Evolutionary conservation across 2,329 filamentous ascomycete genomes (phyloP).

Genomic region (Cercospora sojina): DNA sequence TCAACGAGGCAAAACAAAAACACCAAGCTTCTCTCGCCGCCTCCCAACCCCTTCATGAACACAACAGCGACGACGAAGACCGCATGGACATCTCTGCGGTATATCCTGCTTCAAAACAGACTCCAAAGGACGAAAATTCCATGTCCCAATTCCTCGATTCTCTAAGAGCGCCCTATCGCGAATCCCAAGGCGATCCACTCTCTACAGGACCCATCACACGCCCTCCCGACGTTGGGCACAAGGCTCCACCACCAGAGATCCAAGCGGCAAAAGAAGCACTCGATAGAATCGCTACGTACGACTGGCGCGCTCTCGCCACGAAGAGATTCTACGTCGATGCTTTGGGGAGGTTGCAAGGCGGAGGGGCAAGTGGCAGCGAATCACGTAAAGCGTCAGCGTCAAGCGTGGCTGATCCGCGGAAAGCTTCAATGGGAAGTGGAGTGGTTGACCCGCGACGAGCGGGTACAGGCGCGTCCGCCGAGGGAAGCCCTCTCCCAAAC

Average conservation of each 20-base stretch:
- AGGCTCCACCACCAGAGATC: slow-evolving; percentile 16
- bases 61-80: slow-evolving; percentile 1
- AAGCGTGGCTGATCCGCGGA: background rate
- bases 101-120: background rate
- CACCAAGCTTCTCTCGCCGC: background rate
- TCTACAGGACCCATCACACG: background rate
- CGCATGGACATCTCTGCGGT: background rate
- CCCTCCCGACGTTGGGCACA: slow-evolving; percentile 17
- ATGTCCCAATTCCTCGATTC: slow-evolving; percentile 13
- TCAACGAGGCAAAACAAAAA: slow-evolving; percentile 19
- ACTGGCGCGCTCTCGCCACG: slow-evolving; percentile 20
- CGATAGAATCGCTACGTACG: slow-evolving; percentile 25
- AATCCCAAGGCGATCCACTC: slow-evolving; percentile 23
- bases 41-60: background rate
- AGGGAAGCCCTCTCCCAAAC: background rate
- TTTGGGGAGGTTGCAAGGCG: slow-evolving; percentile 11
- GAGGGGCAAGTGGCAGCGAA: background rate
- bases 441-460: background rate
- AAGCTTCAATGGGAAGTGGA: background rate
- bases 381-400: background rate
- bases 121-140: background rate
- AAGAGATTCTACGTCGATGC: slow-evolving; percentile 26
- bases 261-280: slow-evolving; percentile 19
- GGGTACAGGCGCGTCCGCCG: background rate
- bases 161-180: slow-evolving; percentile 22